Base-by-base conservation (phyloP, 176 grass and related monocot genomes). In the Aegilops speltoides region DNA sequence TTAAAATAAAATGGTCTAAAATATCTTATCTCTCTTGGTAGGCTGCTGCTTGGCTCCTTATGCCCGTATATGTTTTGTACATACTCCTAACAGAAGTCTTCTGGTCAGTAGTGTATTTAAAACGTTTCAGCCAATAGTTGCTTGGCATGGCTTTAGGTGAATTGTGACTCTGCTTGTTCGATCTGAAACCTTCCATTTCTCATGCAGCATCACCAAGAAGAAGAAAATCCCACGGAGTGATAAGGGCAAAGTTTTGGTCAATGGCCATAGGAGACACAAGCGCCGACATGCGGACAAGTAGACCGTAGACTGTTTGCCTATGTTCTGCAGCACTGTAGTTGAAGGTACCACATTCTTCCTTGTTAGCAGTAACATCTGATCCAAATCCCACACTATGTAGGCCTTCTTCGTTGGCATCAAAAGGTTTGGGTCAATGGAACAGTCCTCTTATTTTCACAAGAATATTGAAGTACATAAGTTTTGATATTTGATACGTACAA, bases 11-110 rank as follows among this genome's bases (percentile, higher is more conserved):
- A 74, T 28, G 45, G 8, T 66, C 56, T 38, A 81, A 60, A 60
- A 48, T 90, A 57, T 79, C 64, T 75, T 75, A 31, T 80, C 56
- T 73, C 7, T 84, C 40, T 84, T 76, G 69, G 45, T 83, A 99
- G 97, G 94, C 97, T 85, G 91, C 85, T 90, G 89, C 94, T 71
- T 77, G 93, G 63, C 61, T 97, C 68, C 83, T 86, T 80, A 83
- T 96, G 72, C 92, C 92, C 8, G 19, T 91, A 77, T 93, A 91
- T 86, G 86, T 91, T 88, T 65, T 91, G 64, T 90, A 83, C 87
- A 86, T 74, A 62, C 78, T 99, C 54, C 76, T 96, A 22, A 79
- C 67, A 34, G 81, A 94, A 83, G 78, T 71, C 14, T 90, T 97
- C 50, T 86, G 92, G 97, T 99, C 65, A 65, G 90, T 89, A 59